Conservation (phyloP, 192 early-diverging fungal species). For the Linderina pennispora region DNA sequence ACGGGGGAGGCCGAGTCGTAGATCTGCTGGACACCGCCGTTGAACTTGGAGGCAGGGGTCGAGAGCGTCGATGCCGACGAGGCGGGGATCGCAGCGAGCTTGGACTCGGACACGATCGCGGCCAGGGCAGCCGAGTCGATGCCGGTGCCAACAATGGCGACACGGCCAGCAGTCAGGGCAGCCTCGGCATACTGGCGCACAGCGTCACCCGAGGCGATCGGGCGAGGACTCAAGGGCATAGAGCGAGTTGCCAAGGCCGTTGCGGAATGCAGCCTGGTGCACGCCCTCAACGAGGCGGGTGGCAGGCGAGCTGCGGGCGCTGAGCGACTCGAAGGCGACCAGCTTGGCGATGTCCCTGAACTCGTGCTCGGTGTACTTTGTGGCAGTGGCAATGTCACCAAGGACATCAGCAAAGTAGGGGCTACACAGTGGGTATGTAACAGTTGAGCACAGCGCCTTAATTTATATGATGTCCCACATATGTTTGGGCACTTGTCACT, state of each 20-base stretch:
- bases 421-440: no score
- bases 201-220: conserved; percentile 53
- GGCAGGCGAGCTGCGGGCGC: conserved; percentile 57
- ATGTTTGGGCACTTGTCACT: conserved; percentile 40
- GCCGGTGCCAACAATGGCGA: conserved; percentile 83
- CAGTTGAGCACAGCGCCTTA: no score
- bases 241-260: conserved; percentile 92
- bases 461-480: no score
- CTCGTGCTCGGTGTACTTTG: conserved; percentile 80
- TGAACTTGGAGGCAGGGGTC: conserved; percentile 57
- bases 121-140: conserved; percentile 68
- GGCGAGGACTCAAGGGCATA: conserved; percentile 68
- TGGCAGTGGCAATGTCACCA: conserved; percentile 68
- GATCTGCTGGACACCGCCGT: conserved; percentile 80
- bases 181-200: conserved; percentile 68
- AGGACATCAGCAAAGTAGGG: conserved; percentile 81
- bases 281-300: conserved; percentile 68
- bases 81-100: conserved; percentile 41
- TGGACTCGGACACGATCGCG: conserved; percentile 55
- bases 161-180: conserved; percentile 63
- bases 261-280: conserved; percentile 89
- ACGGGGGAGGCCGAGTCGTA: conserved; percentile 48
- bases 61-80: conserved; percentile 13
- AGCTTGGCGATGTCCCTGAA: conserved; percentile 63
- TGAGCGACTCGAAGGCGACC: conserved; percentile 60